Conservation (phyloP, 140 eudicot species). For the Erigeron philadelphicus region DNA sequence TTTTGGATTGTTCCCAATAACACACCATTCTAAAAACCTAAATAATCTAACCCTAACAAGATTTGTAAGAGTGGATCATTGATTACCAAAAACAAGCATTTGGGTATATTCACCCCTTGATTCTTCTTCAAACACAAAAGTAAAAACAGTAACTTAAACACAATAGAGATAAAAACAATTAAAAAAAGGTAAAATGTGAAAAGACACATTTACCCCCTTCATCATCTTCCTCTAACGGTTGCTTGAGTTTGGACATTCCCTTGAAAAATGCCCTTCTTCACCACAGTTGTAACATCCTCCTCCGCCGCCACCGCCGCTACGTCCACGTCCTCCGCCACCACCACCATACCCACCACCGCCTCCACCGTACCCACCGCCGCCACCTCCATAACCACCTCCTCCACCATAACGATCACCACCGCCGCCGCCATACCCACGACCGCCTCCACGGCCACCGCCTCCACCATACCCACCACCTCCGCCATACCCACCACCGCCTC, state of each 20-base stretch:
- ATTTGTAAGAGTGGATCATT: background rate
- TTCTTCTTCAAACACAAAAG: constrained; percentile 1
- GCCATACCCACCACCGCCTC: background rate
- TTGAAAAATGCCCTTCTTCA: constrained; percentile 35
- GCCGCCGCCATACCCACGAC: constrained; percentile 15
- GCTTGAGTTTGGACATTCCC: constrained; percentile 32
- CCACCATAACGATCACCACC: constrained; percentile 11
- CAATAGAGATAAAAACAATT: background rate
- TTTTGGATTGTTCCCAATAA: background rate
- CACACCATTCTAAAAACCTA: background rate
- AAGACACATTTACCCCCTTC: constrained; percentile 28
- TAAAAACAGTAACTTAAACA: background rate
- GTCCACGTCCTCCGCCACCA: background rate
- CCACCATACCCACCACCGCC: constrained; percentile 10
- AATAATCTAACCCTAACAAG: background rate
- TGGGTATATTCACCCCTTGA: background rate
- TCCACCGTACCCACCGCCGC: constrained; percentile 13
- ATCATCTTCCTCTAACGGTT: constrained; percentile 24
- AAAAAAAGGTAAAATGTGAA: background rate
- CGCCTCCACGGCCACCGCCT: constrained; percentile 12
- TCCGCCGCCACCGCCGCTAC: constrained; percentile 25
- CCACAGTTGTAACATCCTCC: constrained; percentile 38
- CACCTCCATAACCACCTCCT: constrained; percentile 23
- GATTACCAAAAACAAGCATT: background rate
- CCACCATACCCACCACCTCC: constrained; percentile 20